A percentile compares a stretch with the other conserved stretches of the same genome.
Evolutionary conservation across 225 moss, liverwort and hornwort species (phyloP).

Genomic region (Rhytidiadelphus loreus): DNA sequence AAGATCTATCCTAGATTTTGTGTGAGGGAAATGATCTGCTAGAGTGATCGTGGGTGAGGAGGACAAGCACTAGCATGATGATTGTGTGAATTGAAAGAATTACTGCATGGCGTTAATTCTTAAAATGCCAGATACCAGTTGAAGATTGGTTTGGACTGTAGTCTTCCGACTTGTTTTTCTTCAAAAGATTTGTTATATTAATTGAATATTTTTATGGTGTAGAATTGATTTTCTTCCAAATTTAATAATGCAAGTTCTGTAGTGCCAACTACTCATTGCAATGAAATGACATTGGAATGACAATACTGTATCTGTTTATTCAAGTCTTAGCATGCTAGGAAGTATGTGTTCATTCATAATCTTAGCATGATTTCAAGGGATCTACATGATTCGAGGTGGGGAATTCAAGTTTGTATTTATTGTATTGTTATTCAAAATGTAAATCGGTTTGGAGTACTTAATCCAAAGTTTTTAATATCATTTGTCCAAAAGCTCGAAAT

Average conservation of each 20-base stretch:
- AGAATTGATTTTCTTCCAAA: no score
- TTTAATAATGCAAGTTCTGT: not conserved
- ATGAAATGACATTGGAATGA: not conserved
- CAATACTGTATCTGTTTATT: not conserved
- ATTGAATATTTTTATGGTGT: not conserved
- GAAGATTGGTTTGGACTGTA: not conserved
- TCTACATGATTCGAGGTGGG: not conserved
- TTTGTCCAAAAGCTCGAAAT: not conserved
- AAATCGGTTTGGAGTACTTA: fast-evolving
- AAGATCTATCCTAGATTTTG: not conserved
- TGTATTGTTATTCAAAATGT: no score
- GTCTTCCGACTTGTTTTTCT: not conserved
- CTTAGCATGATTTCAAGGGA: no score
- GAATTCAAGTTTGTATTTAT: not conserved
- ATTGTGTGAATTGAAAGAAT: not conserved
- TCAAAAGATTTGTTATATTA: not conserved
- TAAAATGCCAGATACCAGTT: no score
- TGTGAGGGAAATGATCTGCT: not conserved
- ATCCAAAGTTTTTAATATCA: not conserved
- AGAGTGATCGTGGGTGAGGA: not conserved
- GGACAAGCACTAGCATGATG: not conserved
- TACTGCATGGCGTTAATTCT: not conserved
- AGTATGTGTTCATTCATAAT: not conserved
- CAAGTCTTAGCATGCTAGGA: no score
- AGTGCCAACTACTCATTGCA: not conserved